Evolutionary conservation across 208 protist genomes (phyloP).

Genomic region (Trichomonas gallinae): DNA sequence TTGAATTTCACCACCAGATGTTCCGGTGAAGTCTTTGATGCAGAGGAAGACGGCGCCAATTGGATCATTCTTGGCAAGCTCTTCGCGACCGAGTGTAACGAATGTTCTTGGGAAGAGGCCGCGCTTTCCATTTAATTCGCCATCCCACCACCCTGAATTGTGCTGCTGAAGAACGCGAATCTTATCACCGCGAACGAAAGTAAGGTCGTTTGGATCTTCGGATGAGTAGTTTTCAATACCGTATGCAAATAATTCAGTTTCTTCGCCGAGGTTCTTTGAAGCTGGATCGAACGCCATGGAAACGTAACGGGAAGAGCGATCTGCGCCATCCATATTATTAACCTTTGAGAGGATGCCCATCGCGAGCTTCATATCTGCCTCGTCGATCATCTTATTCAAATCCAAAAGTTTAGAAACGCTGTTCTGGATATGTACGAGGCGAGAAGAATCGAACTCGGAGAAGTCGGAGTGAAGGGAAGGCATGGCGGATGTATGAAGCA

Average conservation of each 20-base stretch:
- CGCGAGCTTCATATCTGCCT: background rate
- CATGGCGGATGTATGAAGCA: background rate
- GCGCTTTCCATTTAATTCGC: background rate
- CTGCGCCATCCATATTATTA: background rate
- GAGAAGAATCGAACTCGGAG: background rate
- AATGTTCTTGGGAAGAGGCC: constrained; percentile 3
- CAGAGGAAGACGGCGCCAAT: background rate
- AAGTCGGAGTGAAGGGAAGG: background rate
- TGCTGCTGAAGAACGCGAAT: background rate
- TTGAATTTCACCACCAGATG: background rate
- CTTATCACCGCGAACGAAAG: background rate
- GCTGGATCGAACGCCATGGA: background rate
- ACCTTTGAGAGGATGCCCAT: background rate
- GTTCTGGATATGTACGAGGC: background rate
- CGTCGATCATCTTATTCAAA: background rate
- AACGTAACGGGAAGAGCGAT: background rate
- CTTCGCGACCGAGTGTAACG: background rate
- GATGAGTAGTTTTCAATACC: background rate
- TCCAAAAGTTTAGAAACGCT: background rate
- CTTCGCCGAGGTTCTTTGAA: background rate
- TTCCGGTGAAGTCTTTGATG: background rate
- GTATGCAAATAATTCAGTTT: background rate
- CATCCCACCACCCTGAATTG: background rate
- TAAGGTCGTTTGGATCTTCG: background rate
- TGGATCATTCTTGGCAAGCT: background rate